These are phyloP conservation scores for Daedaleopsis sinensis DNA, from an alignment of 768 basidiomycete species.

Conservation along the genomic window DNA sequence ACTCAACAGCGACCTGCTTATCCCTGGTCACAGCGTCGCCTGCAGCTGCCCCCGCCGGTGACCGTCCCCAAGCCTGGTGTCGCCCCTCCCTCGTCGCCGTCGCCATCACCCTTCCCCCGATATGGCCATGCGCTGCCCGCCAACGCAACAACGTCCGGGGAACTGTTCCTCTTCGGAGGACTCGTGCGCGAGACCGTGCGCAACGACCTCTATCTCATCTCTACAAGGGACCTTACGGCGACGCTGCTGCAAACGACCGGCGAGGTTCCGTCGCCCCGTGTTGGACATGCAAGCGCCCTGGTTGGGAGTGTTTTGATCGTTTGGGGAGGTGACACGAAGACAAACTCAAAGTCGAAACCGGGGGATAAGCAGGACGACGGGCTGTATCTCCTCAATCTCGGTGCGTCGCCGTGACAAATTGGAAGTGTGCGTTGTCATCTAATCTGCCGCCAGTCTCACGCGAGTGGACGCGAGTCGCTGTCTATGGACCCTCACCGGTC, in stretches of 20 bases:
- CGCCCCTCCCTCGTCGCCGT: conserved; percentile 65
- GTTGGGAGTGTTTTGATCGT: conserved; percentile 95
- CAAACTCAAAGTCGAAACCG: conserved; percentile 59
- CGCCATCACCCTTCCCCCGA: conserved; percentile 91
- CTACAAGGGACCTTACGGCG: conserved; percentile 75
- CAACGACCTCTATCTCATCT: conserved; percentile 94
- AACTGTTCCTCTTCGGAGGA: conserved; percentile 96
- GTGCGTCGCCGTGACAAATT: conserved; percentile 47
- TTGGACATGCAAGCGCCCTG: conserved; percentile 96
- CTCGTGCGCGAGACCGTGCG: conserved; percentile 88
- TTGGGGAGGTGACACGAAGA: conserved; percentile 98
- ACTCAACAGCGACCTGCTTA: conserved; percentile 61
- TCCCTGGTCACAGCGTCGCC: conserved; percentile 82
- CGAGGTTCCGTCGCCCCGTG: conserved; percentile 84
- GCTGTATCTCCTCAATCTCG: conserved; percentile 90
- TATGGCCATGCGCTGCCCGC: conserved; percentile 94
- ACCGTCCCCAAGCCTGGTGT: conserved; percentile 65
- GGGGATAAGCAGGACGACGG: conserved; percentile 88
- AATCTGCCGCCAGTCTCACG: conserved; percentile 63
- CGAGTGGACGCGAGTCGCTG: conserved; percentile 91
- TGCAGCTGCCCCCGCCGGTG: conserved; percentile 69
- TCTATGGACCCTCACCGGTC: conserved; percentile 74
- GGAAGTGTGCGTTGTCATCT: background rate
- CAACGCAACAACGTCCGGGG: conserved; percentile 74
- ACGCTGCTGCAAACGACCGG: conserved; percentile 86